Percentiles rank a stretch among this genome's conserved stretches.
These are phyloP conservation scores for Nectriaceae sp. DNA, from an alignment of 2,329 filamentous ascomycete genomes.

Conservation along the genomic window DNA sequence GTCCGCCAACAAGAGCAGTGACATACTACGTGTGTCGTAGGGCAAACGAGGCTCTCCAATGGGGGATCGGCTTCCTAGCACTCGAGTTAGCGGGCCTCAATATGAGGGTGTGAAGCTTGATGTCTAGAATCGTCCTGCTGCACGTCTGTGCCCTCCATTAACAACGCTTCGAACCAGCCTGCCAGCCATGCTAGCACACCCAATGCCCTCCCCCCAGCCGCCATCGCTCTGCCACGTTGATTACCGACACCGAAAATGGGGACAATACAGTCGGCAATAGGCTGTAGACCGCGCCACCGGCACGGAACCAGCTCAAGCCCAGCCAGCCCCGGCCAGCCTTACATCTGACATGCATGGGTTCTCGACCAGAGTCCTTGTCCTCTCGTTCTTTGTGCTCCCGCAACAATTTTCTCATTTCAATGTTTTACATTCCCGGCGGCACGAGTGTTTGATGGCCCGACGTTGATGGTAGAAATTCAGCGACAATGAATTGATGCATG, in stretches of 20 bases:
- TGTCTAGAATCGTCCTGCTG: too few relatives aligned
- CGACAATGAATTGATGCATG: not conserved
- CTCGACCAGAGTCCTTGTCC: not conserved
- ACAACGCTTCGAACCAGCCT: too few relatives aligned
- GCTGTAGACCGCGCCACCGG: too few relatives aligned
- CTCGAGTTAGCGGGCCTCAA: too few relatives aligned
- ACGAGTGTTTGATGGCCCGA: not conserved
- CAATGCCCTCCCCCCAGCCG: not conserved
- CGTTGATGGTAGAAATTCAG: not conserved
- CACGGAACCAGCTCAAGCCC: not conserved
- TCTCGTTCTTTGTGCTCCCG: constrained; percentile 1
- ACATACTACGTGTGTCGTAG: too few relatives aligned
- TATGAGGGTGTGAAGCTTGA: too few relatives aligned
- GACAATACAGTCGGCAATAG: too few relatives aligned
- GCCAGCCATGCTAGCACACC: too few relatives aligned
- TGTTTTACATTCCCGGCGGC: not conserved
- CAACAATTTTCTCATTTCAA: not conserved
- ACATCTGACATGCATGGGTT: constrained; percentile 15
- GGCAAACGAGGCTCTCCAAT: too few relatives aligned
- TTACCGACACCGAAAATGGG: not conserved
- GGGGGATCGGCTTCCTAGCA: too few relatives aligned
- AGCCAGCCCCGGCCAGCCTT: constrained; percentile 6
- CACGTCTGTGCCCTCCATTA: too few relatives aligned
- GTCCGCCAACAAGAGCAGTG: too few relatives aligned
- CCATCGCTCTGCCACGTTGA: not conserved